A percentile compares a stretch with the other conserved stretches of the same genome.
These are phyloP conservation scores for Dillenia turbinata DNA, from an alignment of 164 flowering plant species.

Conservation along the genomic window DNA sequence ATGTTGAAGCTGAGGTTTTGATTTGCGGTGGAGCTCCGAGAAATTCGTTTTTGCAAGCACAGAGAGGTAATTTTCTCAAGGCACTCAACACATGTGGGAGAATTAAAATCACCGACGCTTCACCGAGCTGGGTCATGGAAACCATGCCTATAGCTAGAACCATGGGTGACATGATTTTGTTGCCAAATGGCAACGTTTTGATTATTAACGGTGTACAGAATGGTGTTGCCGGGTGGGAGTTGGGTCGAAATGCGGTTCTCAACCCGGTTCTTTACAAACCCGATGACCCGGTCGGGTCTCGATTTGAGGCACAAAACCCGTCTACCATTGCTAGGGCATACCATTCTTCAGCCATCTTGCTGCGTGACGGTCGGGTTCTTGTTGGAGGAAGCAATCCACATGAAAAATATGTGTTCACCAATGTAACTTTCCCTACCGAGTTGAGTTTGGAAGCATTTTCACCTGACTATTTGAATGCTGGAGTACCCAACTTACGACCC, in stretches of 20 bases:
- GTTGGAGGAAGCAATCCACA: constrained; percentile 28
- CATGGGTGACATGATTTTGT: constrained; percentile 46
- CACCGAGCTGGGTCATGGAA: constrained; percentile 50
- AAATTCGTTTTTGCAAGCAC: constrained; percentile 24
- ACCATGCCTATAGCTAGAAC: constrained; percentile 42
- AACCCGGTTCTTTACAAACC: constrained; percentile 33
- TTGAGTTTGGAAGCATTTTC: constrained; percentile 22
- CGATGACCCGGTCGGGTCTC: constrained; percentile 11
- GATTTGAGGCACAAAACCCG: constrained; percentile 32
- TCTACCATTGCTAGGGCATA: constrained; percentile 35
- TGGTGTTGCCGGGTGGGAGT: constrained; percentile 45
- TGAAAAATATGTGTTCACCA: constrained; percentile 14
- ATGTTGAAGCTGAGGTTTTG: constrained; percentile 35
- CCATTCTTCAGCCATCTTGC: constrained; percentile 26
- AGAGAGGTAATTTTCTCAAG: constrained; percentile 11
- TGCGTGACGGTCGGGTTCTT: constrained; percentile 20
- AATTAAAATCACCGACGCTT: constrained; percentile 36
- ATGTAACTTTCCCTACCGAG: constrained; percentile 19
- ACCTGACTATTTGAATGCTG: constrained; percentile 26
- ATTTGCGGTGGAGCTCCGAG: constrained; percentile 57
- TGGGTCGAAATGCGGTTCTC: constrained; percentile 34
- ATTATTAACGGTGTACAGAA: constrained; percentile 36
- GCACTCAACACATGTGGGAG: constrained; percentile 46
- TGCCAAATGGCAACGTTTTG: constrained; percentile 40
- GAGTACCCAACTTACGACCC: constrained; percentile 20